Base-by-base conservation (phyloP, 129 eudicot genomes). In the Tagetes erecta region DNA sequence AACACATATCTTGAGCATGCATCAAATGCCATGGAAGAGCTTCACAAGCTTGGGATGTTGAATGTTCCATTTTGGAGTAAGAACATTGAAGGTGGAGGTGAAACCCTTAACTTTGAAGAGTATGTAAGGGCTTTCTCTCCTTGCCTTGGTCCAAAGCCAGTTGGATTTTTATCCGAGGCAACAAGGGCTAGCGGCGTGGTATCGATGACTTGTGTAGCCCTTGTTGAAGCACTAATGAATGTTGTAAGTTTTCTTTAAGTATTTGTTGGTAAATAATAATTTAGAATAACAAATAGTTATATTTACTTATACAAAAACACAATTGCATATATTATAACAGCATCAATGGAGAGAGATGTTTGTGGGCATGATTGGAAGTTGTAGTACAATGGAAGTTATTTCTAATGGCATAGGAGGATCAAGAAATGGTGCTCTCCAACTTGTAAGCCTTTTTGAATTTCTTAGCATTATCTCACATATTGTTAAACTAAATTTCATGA, bases 11-110 rank as follows among this genome's bases (percentile, higher is more conserved):
- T 80, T 31, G 82, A 84, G 36, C 85, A 81, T 33, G 94, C 94
- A 20, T 42, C 77, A 71, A 84, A 59, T 41, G 97, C 94, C 52
- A 82, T 87, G 91, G 86, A 87, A 34, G 94, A 91, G 79, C 84
- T 87, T 49, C 5, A 87, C 38, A 88, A 86, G 75, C 78, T 91
- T 67, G 87, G 85, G 14, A 82, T 84, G 59, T 59, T 68, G 41
- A 83, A 86, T 82, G 74, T 67, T 59, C 91, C 91, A 35, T 77
- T 87, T 2, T 91, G 97, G 94, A 59, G 66, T 30, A 63, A 51
- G 64, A 81, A 81, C 81, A 40, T 46, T 50, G 86, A 85, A 42
- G 84, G 85, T 10, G 81, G 57, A 51, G 82, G 66, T 65, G 91
- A 91, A 70, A 33, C 70, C 33, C 47, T 91, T 46, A 86, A 86